A percentile compares a stretch with the other conserved stretches of the same genome.
phyloP scores from a whole-genome alignment of 2,329 filamentous ascomycete species.

The Beauveria scarabaeidicola region DNA sequence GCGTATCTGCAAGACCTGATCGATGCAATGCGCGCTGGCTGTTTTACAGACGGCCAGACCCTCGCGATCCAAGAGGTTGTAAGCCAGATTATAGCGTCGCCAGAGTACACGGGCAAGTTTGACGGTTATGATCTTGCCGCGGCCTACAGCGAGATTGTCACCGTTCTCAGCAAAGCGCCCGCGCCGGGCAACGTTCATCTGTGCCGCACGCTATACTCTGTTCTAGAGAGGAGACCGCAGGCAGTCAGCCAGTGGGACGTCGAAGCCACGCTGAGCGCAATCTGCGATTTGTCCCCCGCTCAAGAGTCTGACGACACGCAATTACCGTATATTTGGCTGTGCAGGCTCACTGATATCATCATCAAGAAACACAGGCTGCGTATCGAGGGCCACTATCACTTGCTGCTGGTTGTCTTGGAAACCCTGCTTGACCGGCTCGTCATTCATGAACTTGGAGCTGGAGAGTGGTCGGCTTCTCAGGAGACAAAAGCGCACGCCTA shows the following conservation, averaged over 20 bases:
- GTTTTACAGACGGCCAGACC: constrained; percentile 31
- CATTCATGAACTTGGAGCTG: constrained; percentile 18
- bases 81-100: constrained; percentile 28
- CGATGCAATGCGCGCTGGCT: constrained; percentile 21
- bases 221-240: constrained; percentile 42
- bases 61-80: constrained; percentile 37
- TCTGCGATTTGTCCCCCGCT: constrained; percentile 27
- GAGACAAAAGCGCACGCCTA: constrained; percentile 41
- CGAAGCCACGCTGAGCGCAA: constrained; percentile 41
- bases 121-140: constrained; percentile 30
- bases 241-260: constrained; percentile 51
- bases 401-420: constrained; percentile 46
- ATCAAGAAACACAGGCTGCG: constrained; percentile 53
- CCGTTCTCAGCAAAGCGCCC: constrained; percentile 22
- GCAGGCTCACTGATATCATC: constrained; percentile 45
- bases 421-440: constrained; percentile 48
- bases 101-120: constrained; percentile 20
- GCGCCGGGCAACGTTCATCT: constrained; percentile 28
- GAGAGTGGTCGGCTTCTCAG: constrained; percentile 19
- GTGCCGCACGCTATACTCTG: constrained; percentile 32
- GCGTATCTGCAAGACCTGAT: constrained; percentile 32
- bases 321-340: constrained; percentile 37
- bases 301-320: constrained; percentile 14
- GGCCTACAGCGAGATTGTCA: constrained; percentile 33
- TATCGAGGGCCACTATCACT: constrained; percentile 53